phyloP scores from a whole-genome alignment of 208 protist species.

The Trypanosoma rangeli region DNA sequence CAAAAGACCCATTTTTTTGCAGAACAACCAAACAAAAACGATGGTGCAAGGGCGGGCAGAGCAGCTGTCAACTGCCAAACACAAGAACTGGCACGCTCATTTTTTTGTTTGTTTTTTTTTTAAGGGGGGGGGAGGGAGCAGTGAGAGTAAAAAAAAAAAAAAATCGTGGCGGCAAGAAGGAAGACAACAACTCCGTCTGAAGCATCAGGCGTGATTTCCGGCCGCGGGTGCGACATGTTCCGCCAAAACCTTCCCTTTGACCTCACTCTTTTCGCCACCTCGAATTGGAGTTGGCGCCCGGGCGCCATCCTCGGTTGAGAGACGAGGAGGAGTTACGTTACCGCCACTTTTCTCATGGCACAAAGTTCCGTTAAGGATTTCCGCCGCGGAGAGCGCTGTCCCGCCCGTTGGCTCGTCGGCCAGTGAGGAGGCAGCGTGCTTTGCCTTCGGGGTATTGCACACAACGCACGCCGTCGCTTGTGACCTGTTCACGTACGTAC shows the following conservation, averaged over 20 bases:
- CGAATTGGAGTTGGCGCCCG: neutral
- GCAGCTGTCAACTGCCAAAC: neutral
- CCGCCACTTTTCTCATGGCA: neutral
- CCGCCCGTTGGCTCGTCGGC: neutral
- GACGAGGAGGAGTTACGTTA: neutral
- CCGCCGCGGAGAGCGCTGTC: neutral
- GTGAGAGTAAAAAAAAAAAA: neutral
- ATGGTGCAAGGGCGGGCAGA: neutral
- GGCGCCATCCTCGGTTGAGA: neutral
- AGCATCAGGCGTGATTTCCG: neutral
- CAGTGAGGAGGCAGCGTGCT: neutral
- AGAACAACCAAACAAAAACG: neutral
- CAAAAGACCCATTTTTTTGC: neutral
- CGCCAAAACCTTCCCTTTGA: neutral
- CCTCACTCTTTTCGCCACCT: neutral
- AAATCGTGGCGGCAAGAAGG: neutral
- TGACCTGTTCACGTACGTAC: conserved; percentile 69
- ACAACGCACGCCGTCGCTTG: conserved; percentile 47
- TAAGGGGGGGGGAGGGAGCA: neutral
- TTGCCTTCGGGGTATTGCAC: conserved; percentile 45
- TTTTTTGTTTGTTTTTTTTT: too few species aligned
- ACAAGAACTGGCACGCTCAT: neutral
- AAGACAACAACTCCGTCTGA: neutral
- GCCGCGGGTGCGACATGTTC: neutral
- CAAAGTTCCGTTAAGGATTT: conserved; percentile 6